Base-by-base conservation (phyloP, 345 rosid species). In the Gynandropsis gynandra region DNA sequence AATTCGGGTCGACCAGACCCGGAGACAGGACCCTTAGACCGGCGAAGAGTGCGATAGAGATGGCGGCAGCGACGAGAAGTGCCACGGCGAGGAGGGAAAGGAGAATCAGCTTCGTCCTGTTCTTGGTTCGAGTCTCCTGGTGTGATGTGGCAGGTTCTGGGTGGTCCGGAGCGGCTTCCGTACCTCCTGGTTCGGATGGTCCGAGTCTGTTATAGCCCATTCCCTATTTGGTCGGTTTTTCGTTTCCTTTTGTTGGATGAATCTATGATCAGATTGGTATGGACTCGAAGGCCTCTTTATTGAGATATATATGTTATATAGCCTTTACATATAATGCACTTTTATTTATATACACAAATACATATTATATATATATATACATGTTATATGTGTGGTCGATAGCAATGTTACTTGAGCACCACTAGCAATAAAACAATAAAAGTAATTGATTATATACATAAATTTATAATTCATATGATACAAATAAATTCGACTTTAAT, bases 141-240 rank as follows among this genome's bases (percentile, higher is more conserved):
- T 33, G 18, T 21, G 59, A 44, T 42, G 56, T 42, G 67, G 65
- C 51, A 20, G 46, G 32, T 14, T 66, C 61, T 16, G 49, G 52
- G 24, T 65, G 62, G 57, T 61, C 42, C 44, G 42, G 50, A 33
- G 10, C 12, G 0, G 44, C 11, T 24, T 24, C 29, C 35, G 64
- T 16, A 17, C 60, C 61, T 4, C 54, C 63, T 0, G 69, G 52
- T 1, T 64, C 47, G 14, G 72, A 29, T 4, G 29, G 62, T 4
- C 69, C 69, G 52, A 80, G 81, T 63, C 73, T 75, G 56, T 69
- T 70, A 60, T 66, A 72, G 24, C 64, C 80, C 94, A 78, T 79
- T 1, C 4, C 29, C 29, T 24, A 24, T 5, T 24, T 24, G 29
- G 29, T 24, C 29, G 6, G 32, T 21, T 3, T 9, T 39, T 29